phyloP scores from a whole-genome alignment of 495 filamentous ascomycete species.

The Aspergillus olivimuriae region DNA sequence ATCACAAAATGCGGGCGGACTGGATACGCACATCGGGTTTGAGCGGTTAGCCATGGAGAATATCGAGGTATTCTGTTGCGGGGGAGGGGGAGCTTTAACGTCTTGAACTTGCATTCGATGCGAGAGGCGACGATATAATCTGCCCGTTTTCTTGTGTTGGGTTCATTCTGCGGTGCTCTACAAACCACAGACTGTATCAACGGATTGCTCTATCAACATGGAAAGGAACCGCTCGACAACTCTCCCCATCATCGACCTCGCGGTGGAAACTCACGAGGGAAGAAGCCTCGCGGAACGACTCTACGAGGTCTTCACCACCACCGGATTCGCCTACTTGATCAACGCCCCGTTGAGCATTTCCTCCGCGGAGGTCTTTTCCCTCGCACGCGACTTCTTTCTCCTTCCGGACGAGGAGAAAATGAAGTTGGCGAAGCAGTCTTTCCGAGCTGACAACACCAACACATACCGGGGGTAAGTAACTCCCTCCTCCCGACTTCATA shows the following conservation, averaged over 20 bases:
- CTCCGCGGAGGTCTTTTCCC: constrained; percentile 33
- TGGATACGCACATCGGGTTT: constrained; percentile 67
- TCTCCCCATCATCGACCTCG: constrained; percentile 38
- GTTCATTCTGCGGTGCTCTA: not conserved
- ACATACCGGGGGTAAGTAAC: constrained; percentile 36
- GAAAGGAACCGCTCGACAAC: constrained; percentile 32
- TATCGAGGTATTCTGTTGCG: constrained; percentile 52
- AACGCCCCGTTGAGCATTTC: constrained; percentile 33
- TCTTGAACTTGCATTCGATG: constrained; percentile 58
- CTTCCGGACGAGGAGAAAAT: constrained; percentile 29
- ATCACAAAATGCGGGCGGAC: constrained; percentile 63
- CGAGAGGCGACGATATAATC: constrained; percentile 13
- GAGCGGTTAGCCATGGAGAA: constrained; percentile 70
- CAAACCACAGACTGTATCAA: too few species aligned
- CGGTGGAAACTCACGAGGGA: too few species aligned
- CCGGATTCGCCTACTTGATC: constrained; percentile 41
- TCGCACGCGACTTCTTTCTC: constrained; percentile 36
- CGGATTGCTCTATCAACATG: too few species aligned
- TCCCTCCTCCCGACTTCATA: too few species aligned
- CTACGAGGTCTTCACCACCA: constrained; percentile 35
- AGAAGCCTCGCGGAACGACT: too few species aligned
- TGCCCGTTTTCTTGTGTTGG: too few species aligned
- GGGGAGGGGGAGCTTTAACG: constrained; percentile 50
- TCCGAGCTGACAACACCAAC: constrained; percentile 28
- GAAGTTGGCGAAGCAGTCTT: constrained; percentile 36